A percentile compares a stretch with the other conserved stretches of the same genome.
phyloP scores from a whole-genome alignment of 257 asterid genomes.

The Nicotiana obtusifolia region DNA sequence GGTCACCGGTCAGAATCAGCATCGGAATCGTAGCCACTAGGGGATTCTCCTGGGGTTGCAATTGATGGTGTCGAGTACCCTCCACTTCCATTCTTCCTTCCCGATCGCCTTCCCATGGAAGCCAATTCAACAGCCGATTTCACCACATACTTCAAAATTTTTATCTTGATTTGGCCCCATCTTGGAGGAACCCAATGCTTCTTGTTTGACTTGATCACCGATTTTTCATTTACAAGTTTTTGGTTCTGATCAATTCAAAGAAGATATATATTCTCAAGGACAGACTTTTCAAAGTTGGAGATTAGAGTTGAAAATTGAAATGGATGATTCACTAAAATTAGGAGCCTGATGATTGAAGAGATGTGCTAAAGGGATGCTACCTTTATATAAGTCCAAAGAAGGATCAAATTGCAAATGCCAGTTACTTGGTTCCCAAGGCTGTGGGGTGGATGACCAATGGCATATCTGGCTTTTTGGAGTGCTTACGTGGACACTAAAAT shows the following conservation, averaged over 20 bases:
- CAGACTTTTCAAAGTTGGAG: background rate
- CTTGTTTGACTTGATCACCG: background rate
- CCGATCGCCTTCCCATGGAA: background rate
- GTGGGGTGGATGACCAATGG: background rate
- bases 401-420: background rate
- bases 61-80: background rate
- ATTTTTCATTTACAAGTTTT: background rate
- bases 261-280: background rate
- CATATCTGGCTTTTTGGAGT: background rate
- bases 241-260: background rate
- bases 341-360: background rate
- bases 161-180: constrained; percentile 2
- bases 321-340: too few species aligned
- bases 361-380: background rate
- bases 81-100: background rate
- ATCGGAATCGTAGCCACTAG: constrained; percentile 5
- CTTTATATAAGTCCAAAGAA: background rate
- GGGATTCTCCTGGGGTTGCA: background rate
- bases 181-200: background rate
- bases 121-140: constrained; percentile 9
- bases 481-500: background rate
- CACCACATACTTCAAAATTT: background rate
- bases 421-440: background rate
- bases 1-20: background rate
- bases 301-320: background rate